Conservation (phyloP, 2,329 filamentous ascomycete genomes). For the Trichoderma hamatum region DNA sequence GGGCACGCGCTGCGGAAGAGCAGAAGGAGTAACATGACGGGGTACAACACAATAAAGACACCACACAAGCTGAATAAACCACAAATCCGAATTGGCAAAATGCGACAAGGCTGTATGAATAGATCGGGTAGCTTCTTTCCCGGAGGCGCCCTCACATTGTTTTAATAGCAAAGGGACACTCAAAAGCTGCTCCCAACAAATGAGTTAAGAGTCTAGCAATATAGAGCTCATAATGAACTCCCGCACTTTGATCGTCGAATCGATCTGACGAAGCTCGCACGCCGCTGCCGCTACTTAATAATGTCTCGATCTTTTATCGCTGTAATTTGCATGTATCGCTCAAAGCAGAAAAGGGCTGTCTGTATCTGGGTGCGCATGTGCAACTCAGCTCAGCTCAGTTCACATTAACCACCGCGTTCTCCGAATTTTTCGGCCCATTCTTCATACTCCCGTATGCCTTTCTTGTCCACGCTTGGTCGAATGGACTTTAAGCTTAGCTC, state of each 20-base stretch:
- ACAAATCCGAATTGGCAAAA: background rate
- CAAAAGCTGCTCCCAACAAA: conserved; percentile 5
- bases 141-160: background rate
- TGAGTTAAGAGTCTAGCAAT: conserved; percentile 15
- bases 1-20: conserved; percentile 34
- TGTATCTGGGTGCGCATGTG: background rate
- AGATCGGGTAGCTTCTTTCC: background rate
- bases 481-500: conserved; percentile 81
- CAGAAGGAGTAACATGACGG: conserved; percentile 27
- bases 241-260: background rate
- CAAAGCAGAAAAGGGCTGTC: background rate
- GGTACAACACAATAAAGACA: conserved; percentile 14
- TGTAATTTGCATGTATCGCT: background rate
- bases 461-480: conserved; percentile 82
- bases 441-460: conserved; percentile 86
- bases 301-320: background rate
- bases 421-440: conserved; percentile 94
- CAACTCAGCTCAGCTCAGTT: background rate
- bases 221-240: conserved; percentile 7
- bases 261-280: background rate
- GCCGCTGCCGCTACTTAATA: background rate
- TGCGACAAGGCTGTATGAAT: conserved; percentile 15
- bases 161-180: conserved; percentile 8
- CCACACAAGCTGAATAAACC: background rate
- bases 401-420: conserved; percentile 74